Conservation (phyloP, 2,329 filamentous ascomycete genomes). For the Colletotrichum coccodes region DNA sequence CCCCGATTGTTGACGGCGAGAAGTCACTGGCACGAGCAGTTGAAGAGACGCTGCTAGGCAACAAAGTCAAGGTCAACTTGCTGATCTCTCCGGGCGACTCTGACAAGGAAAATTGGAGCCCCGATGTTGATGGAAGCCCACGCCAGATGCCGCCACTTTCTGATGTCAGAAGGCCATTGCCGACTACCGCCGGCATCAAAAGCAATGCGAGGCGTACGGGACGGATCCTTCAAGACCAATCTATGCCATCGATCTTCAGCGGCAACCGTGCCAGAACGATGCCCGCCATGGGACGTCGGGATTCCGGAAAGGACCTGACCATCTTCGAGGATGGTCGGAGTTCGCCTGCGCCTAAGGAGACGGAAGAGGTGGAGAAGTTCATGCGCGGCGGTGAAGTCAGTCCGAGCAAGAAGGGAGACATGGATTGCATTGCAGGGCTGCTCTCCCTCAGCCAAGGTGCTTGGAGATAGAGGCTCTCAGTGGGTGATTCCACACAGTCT, state of each 20-base stretch:
- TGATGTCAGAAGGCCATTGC: conserved; percentile 46
- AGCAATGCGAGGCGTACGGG: conserved; percentile 52
- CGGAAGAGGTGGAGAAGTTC: conserved; percentile 76
- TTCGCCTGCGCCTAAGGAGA: conserved; percentile 36
- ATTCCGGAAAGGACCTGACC: conserved; percentile 46
- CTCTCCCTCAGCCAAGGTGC: conserved; percentile 91
- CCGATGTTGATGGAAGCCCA: conserved; percentile 57
- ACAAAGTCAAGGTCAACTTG: conserved; percentile 51
- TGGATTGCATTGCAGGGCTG: conserved; percentile 91
- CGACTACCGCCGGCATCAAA: conserved; percentile 41
- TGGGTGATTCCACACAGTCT: conserved; percentile 5
- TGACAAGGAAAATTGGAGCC: conserved; percentile 94
- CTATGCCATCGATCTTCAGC: conserved; percentile 44
- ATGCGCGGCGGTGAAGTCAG: conserved; percentile 73
- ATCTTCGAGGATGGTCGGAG: conserved; percentile 64
- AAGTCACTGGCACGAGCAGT: neutral
- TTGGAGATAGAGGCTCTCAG: conserved; percentile 70
- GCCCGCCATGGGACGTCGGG: conserved; percentile 46
- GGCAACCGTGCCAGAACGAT: conserved; percentile 52
- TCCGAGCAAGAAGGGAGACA: conserved; percentile 80
- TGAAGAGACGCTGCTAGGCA: conserved; percentile 32
- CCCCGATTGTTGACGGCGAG: conserved; percentile 6
- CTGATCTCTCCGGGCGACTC: conserved; percentile 68
- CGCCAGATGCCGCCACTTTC: conserved; percentile 38
- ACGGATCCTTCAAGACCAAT: conserved; percentile 53